Base-by-base conservation (phyloP, 345 rosid genomes). In the Cardamine chenopodiifolia region DNA sequence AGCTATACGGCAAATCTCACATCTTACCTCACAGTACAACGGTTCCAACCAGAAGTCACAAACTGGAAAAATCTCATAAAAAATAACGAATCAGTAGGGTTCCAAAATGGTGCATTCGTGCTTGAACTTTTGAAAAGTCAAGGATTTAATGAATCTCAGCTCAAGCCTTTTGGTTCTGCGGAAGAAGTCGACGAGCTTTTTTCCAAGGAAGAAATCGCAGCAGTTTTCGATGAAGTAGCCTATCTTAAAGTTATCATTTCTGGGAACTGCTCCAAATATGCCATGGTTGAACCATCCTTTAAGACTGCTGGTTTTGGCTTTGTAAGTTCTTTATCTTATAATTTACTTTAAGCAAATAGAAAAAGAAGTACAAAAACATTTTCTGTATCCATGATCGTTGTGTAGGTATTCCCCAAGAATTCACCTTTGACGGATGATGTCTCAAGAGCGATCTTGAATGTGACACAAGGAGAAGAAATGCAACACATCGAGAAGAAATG, bases 361-460 rank as follows among this genome's bases (percentile, higher is more conserved):
- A 5, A 11, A 11, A n/a, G n/a, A n/a, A n/a, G n/a, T n/a, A n/a
- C n/a, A 22, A 11, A 22, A 10, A 3, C 4, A 23, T 5, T 61
- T 55, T 20, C 34, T 23, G 8, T 15, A 50, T 66, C 29, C 54
- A 26, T 66, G 40, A 62, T n/a, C 13, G 2, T 0, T 56, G 32
- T 57, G 15, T 71, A 84, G 85, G 90, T 74, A 13, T 84, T 86
- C 28, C 85, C 82, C 2, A 22, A 32, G 62, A 78, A 75, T 4
- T 83, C 90, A 7, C 83, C 78, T 17, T 62, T 83, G 19, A 85
- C 76, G 0, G 28, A 54, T 12, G 71, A 82, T 67, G 15, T 86
- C 9, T 86, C 90, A 28, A 73, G 57, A 47, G 90, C 85, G 28
- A 78, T 86, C 72, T 76, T 86, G 67, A 81, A 68, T 5, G 85